Conservation (phyloP, 805 yeast genomes). For the Ogataea thermomethanolica region DNA sequence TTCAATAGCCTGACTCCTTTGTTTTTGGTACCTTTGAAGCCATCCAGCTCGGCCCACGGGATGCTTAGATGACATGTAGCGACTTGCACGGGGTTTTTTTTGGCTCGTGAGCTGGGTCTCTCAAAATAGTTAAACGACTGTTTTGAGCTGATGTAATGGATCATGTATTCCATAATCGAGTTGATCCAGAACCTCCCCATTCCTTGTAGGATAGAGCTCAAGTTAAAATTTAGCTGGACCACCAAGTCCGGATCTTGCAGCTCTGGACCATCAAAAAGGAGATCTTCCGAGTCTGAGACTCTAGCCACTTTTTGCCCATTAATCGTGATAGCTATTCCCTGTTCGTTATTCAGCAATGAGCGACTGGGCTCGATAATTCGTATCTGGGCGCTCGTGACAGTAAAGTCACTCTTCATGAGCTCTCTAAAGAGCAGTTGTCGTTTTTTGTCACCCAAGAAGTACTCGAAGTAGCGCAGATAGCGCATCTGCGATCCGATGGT, state of each 20-base stretch:
- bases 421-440: conserved; percentile 6
- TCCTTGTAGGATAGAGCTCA: conserved; percentile 10
- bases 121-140: conserved; percentile 4
- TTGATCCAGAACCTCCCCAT: conserved; percentile 18
- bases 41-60: conserved; percentile 60
- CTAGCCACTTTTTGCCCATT: neutral
- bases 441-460: conserved; percentile 11
- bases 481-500: conserved; percentile 67
- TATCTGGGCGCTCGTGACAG: conserved; percentile 4
- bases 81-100: neutral
- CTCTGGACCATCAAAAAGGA: neutral
- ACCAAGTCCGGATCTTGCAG: conserved; percentile 8
- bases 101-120: conserved; percentile 1
- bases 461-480: conserved; percentile 53
- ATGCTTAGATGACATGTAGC: conserved; percentile 5
- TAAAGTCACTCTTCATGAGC: conserved; percentile 5
- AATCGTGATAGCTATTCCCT: conserved; percentile 3
- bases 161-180: conserved; percentile 14
- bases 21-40: conserved; percentile 56
- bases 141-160: conserved; percentile 2
- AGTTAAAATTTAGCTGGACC: conserved; percentile 11
- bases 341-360: conserved; percentile 5
- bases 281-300: neutral
- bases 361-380: conserved; percentile 9
- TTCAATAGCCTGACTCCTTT: conserved; percentile 55